These are phyloP conservation scores for Podila horticola DNA, from an alignment of 192 early-diverging fungal genomes.

Conservation along the genomic window DNA sequence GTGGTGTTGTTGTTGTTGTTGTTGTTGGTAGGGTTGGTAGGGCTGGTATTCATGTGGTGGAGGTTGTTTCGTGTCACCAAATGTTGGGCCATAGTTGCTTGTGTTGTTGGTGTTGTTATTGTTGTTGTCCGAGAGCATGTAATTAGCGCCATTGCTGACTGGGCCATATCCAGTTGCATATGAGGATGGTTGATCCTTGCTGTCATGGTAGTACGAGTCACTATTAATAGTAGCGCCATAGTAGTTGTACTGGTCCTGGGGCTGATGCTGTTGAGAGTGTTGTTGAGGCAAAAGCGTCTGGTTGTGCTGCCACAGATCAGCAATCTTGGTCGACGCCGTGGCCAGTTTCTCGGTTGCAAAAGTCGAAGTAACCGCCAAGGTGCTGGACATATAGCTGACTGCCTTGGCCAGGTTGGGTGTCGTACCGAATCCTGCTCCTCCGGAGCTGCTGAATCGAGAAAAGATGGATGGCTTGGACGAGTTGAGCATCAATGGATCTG, in stretches of 20 bases:
- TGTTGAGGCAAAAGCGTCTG: slow-evolving; percentile 39
- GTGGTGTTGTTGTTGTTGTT: slow-evolving; percentile 2
- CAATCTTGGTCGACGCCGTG: slow-evolving; percentile 45
- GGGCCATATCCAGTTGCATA: not conserved
- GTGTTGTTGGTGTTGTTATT: slow-evolving; percentile 8
- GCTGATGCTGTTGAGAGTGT: slow-evolving; percentile 6
- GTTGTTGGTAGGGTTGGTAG: not conserved
- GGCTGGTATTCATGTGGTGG: slow-evolving; percentile 4
- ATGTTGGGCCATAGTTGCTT: not conserved
- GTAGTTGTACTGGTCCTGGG: slow-evolving; percentile 22
- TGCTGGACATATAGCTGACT: slow-evolving; percentile 40
- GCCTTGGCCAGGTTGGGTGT: slow-evolving; percentile 36
- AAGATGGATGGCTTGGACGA: slow-evolving; percentile 32
- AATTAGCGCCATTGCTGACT: slow-evolving; percentile 13
- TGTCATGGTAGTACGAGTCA: slow-evolving; percentile 4
- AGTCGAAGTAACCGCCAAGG: slow-evolving; percentile 39
- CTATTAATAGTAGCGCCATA: slow-evolving; percentile 38
- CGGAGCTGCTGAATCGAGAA: slow-evolving; percentile 21
- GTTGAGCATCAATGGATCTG: slow-evolving; percentile 23
- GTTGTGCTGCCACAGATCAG: slow-evolving; percentile 49
- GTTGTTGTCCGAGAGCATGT: slow-evolving; percentile 16
- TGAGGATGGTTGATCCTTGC: not conserved
- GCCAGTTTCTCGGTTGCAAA: slow-evolving; percentile 40
- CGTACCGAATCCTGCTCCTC: not conserved
- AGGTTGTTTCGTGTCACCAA: slow-evolving; percentile 1